A percentile compares a stretch with the other conserved stretches of the same genome.
Conservation (phyloP, 805 yeast genomes). For the Candida patagonica region DNA sequence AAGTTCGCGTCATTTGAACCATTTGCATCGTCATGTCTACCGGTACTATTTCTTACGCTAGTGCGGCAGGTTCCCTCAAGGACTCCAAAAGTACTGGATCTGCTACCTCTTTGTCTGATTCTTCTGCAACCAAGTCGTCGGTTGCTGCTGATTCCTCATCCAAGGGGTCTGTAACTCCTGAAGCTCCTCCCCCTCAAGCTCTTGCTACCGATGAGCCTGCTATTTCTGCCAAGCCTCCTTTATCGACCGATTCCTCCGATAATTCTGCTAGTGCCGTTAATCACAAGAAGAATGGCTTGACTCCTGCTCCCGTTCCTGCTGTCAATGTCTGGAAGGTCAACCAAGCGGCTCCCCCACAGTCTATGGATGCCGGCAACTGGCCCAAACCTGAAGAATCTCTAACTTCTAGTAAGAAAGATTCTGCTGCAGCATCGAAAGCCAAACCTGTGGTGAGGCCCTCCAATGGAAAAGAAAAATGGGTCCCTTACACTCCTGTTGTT, state of each 20-base stretch:
- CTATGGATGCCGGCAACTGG: conserved; percentile 17
- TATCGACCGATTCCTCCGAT: conserved; percentile 11
- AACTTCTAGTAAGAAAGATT: conserved; percentile 15
- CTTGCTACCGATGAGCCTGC: conserved; percentile 1
- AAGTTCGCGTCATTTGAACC: too few species aligned
- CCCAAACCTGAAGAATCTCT: conserved; percentile 18
- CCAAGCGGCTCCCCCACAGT: conserved; percentile 1
- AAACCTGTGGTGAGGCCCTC: background rate
- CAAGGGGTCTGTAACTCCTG: conserved; percentile 10
- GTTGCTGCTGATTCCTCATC: conserved; percentile 8
- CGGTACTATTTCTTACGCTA: conserved; percentile 18
- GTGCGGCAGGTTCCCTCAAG: conserved; percentile 14
- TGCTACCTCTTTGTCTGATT: conserved; percentile 4
- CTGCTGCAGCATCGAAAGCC: conserved; percentile 10
- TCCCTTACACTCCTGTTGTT: conserved; percentile 47
- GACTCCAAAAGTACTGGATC: background rate
- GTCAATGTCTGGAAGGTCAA: conserved; percentile 50
- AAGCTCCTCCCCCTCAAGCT: conserved; percentile 9
- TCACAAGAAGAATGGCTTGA: conserved; percentile 29
- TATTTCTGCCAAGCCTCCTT: conserved; percentile 3
- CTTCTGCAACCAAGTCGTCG: background rate
- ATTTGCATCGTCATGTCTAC: too few species aligned
- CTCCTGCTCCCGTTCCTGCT: conserved; percentile 60
- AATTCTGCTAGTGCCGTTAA: conserved; percentile 20
- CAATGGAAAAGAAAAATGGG: conserved; percentile 58